Conservation (phyloP, 345 rosid genomes). For the Laguncularia racemosa region DNA sequence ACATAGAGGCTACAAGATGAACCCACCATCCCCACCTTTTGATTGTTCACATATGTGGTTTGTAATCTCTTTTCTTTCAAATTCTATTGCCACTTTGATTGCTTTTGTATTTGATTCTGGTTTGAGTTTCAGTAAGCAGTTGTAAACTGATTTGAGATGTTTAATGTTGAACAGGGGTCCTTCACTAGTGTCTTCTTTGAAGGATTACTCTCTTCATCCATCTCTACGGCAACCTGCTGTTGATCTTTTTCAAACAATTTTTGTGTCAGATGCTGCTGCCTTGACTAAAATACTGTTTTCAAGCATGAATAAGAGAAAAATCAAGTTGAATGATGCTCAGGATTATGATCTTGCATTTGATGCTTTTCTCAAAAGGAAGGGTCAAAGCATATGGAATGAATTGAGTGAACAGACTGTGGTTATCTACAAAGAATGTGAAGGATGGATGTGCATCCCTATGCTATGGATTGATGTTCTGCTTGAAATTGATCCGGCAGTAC, state of each 20-base stretch:
- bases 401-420: constrained; percentile 54
- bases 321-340: constrained; percentile 33
- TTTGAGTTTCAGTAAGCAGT: no score
- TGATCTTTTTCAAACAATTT: constrained; percentile 71
- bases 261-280: constrained; percentile 90
- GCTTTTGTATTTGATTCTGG: background rate
- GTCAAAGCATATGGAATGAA: constrained; percentile 57
- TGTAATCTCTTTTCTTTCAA: constrained; percentile 15
- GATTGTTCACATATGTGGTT: constrained; percentile 99
- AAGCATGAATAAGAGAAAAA: constrained; percentile 15
- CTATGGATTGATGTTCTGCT: constrained; percentile 80
- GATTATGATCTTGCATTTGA: constrained; percentile 33
- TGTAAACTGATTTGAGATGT: background rate
- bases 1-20: constrained; percentile 91
- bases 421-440: constrained; percentile 48
- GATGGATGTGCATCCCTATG: constrained; percentile 95
- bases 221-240: constrained; percentile 91
- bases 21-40: constrained; percentile 92
- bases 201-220: constrained; percentile 82
- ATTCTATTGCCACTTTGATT: background rate
- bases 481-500: constrained; percentile 44
- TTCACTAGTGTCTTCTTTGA: constrained; percentile 72
- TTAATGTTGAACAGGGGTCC: constrained; percentile 77
- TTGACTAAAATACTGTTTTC: constrained; percentile 40
- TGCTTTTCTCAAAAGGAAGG: constrained; percentile 34